Base-by-base conservation (phyloP, 2,329 filamentous ascomycete genomes). In the Rutstroemia sp. region DNA sequence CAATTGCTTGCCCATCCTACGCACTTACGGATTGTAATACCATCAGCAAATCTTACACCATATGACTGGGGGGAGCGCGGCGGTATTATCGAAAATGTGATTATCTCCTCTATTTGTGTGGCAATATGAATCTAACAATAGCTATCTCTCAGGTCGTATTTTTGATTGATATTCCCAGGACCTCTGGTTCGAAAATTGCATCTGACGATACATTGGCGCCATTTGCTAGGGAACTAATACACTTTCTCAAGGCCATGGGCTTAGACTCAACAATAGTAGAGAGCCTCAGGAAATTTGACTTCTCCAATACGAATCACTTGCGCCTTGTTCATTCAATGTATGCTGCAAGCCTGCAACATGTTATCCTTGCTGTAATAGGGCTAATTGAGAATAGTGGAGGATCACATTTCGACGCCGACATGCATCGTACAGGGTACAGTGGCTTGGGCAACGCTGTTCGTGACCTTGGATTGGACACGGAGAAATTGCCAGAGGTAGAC, bases 301-400 rank as follows among this genome's bases (percentile, higher is more conserved):
- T 95, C 67, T 79, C 81, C 2, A 77, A 80, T 58, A 96, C 92
- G 0, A 71, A 72, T 10, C 74, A 81, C 34, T 79, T 95, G 61
- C 87, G 82, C 1, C 96, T 99, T 70, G 82, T 97, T 6, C 90
- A 95, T 69, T 87, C 87, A 7, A 88, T 95, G 87, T 90, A 72
- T 71, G 85, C 67, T n/a, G 12, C 55, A 59, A 41, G 25, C 23
- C 1, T 12, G 16, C 19, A 21, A 42, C 38, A 21, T 9, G 34
- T 19, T n/a, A n/a, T 38, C 25, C 16, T 18, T 21, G 25, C 18
- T 27, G 27, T 19, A 27, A 34, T 53, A 44, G 9, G 38, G 38
- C 37, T 55, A n/a, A 61, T 37, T 37, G 44, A 30, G 34, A 38
- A 42, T 21, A 83, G 82, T 59, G 80, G 79, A 47, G 81, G 82